Percentiles rank a stretch among this genome's conserved stretches.
Evolutionary conservation across 2,329 filamentous ascomycete species (phyloP).

Genomic region (Botrytis byssoidea): DNA sequence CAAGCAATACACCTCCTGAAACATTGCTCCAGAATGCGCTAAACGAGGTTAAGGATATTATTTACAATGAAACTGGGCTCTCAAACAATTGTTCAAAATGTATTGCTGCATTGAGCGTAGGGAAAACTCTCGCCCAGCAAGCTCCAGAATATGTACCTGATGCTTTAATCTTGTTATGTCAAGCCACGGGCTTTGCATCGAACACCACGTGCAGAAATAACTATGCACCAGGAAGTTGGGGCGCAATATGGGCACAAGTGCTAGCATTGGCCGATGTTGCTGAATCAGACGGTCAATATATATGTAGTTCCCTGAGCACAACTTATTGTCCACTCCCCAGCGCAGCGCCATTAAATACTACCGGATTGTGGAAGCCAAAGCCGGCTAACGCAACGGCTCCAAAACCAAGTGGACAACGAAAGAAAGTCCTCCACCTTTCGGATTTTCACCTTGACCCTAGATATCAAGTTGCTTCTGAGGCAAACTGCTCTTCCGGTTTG

Average conservation of each 20-base stretch:
- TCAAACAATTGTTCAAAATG: conserved; percentile 53
- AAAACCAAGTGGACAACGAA: conserved; percentile 50
- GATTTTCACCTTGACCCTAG: conserved; percentile 57
- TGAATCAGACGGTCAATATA: conserved; percentile 55
- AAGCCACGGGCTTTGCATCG: conserved; percentile 47
- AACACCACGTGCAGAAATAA: conserved; percentile 48
- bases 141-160: conserved; percentile 50
- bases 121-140: conserved; percentile 49
- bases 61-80: conserved; percentile 39
- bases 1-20: conserved; percentile 43
- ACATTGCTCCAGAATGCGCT: conserved; percentile 45
- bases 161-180: conserved; percentile 52
- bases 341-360: conserved; percentile 46
- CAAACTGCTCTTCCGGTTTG: conserved; percentile 50
- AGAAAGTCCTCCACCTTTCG: conserved; percentile 56
- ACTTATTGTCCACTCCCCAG: conserved; percentile 49
- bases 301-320: conserved; percentile 51
- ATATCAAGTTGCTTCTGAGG: conserved; percentile 53
- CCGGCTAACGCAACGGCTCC: conserved; percentile 46
- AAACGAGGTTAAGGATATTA: conserved; percentile 47
- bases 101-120: conserved; percentile 49
- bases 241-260: conserved; percentile 57
- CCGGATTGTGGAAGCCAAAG: conserved; percentile 52
- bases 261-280: conserved; percentile 52
- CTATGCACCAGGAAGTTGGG: conserved; percentile 49